These are phyloP conservation scores for Wickerhamomyces rabaulensis DNA, from an alignment of 805 yeast species.

Conservation along the genomic window DNA sequence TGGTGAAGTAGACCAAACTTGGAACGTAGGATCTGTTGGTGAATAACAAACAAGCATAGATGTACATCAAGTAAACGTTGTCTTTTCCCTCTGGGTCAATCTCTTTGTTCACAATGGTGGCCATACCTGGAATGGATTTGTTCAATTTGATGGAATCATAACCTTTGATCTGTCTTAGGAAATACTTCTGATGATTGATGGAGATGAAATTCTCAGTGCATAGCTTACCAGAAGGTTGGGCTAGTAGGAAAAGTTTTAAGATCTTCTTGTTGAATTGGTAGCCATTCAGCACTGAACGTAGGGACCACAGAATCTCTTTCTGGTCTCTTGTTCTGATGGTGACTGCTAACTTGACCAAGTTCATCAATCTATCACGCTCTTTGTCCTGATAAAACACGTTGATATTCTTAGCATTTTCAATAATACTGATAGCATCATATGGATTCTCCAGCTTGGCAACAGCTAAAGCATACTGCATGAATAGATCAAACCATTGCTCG, in stretches of 20 bases:
- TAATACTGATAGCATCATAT: constrained; percentile 61
- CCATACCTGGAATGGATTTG: constrained; percentile 68
- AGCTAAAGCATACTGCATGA: constrained; percentile 71
- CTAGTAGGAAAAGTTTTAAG: constrained; percentile 59
- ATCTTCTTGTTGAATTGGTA: constrained; percentile 73
- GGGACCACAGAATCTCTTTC: constrained; percentile 45
- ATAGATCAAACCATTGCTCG: constrained; percentile 80
- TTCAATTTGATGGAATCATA: constrained; percentile 61
- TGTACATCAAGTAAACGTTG: constrained; percentile 65
- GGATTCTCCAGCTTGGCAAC: constrained; percentile 54
- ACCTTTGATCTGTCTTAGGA: constrained; percentile 85
- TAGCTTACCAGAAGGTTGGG: constrained; percentile 56
- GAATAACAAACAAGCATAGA: constrained; percentile 77
- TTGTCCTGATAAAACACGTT: constrained; percentile 73
- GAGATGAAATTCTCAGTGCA: constrained; percentile 62
- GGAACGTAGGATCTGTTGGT: constrained; percentile 81
- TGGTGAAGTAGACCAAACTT: constrained; percentile 68
- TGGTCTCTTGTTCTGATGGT: constrained; percentile 45
- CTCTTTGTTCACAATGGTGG: constrained; percentile 57
- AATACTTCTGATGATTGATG: constrained; percentile 83
- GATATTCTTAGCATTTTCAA: constrained; percentile 71
- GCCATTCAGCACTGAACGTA: constrained; percentile 59
- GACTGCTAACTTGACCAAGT: constrained; percentile 63
- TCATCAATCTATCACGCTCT: constrained; percentile 52
- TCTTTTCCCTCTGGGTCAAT: constrained; percentile 40